These are phyloP conservation scores for Nannochloris sp. DNA, from an alignment of 139 green algal species.

Conservation along the genomic window DNA sequence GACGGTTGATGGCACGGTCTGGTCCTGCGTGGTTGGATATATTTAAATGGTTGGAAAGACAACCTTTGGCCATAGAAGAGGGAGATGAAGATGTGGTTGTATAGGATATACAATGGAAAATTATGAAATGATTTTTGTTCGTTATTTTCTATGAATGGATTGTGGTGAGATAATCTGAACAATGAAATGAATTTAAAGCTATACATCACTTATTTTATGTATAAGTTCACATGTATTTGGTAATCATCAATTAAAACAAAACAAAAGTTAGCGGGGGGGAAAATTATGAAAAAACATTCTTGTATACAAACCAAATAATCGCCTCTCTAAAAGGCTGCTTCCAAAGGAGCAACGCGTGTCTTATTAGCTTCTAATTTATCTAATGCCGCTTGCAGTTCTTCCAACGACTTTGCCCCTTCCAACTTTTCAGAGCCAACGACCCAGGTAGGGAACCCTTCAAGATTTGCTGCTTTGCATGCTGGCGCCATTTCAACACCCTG, in stretches of 20 bases:
- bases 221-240: not conserved
- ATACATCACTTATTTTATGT: not conserved
- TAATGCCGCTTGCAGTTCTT: conserved; percentile 28
- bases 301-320: no score
- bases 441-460: conserved; percentile 94
- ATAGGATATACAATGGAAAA: no score
- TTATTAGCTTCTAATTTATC: not conserved
- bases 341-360: not conserved
- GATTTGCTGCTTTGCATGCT: conserved; percentile 60
- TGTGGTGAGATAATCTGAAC: not conserved
- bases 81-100: no score
- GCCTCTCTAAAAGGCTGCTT: no score
- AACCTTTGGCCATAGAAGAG: conserved; percentile 7
- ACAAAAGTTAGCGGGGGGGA: not conserved
- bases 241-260: not conserved
- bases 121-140: not conserved
- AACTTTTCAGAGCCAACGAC: conserved; percentile 76
- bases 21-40: conserved; percentile 13
- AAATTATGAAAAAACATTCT: not conserved
- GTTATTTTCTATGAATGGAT: not conserved
- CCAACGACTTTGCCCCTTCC: conserved; percentile 41
- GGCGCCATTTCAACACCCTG: conserved; percentile 59
- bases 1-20: conserved; percentile 13
- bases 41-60: conserved; percentile 12
- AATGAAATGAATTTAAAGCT: not conserved